Base-by-base conservation (phyloP, 495 filamentous ascomycete species). In the Podospora pseudopauciseta region DNA sequence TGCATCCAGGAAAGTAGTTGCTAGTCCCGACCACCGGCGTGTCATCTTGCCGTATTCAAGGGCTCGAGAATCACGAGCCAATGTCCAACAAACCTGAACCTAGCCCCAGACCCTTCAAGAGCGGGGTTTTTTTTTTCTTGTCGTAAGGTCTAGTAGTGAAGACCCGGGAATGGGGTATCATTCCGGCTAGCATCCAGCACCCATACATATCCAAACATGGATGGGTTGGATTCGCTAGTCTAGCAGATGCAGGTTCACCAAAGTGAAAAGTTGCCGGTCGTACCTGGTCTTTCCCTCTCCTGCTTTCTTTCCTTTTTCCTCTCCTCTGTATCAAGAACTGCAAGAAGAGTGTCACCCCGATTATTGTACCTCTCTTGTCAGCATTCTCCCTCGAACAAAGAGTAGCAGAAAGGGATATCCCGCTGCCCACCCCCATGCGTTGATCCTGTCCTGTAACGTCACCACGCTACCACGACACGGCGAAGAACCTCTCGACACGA, bases 391-490 rank as follows among this genome's bases (percentile, higher is more conserved):
- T 18, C 13, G 9, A 49, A 49, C 1, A 49, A 16, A 23, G 2
- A 23, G 23, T 32, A 49, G 39, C 15, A 49, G 39, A 5, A 6
- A 7, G 55, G 55, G 55, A 58, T 4, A 58, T 20, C 28, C 16
- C 61, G 26, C 63, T 27, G 63, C 16, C 30, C 63, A 27, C 63
- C 63, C 39, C 3, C 44, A 65, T 65, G 39, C 39, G 19, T 30
- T 55, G 30, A 66, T 61, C 65, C 65, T 39, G 56, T 54, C 65
- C 65, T 67, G 57, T 34, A 67, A 44, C 58, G 20, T 62, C 65
- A 67, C 65, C 58, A 67, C 34, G 16, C 19, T 54, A 59, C 65
- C 26, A 65, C 63, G 18, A 65, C 39, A 16, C 63, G 63, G 63
- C 63, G 34, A 16, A 27, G 23, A 56, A 19, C 18, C 5, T 6